A percentile compares a stretch with the other conserved stretches of the same genome.
Evolutionary conservation across 202 grass and related monocot species (phyloP).

Genomic region (Panicum virgatum): DNA sequence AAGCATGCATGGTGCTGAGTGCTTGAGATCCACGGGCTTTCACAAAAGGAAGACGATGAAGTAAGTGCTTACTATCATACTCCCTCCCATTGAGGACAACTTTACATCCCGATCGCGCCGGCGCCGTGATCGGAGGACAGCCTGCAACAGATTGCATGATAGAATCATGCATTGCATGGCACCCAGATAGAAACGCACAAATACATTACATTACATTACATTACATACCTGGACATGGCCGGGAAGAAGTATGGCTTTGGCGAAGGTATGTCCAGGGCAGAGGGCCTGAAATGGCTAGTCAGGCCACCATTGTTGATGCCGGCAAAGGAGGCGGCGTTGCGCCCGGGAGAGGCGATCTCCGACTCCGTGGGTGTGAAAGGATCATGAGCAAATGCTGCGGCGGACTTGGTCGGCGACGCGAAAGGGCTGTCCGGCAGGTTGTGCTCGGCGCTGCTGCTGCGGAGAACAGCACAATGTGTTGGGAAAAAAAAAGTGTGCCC

Average conservation of each 20-base stretch:
- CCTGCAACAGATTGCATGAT: constrained; percentile 54
- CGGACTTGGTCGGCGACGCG: constrained; percentile 65
- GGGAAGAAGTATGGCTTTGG: constrained; percentile 79
- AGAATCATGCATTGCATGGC: not conserved
- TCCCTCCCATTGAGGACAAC: constrained; percentile 42
- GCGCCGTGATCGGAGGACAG: constrained; percentile 86
- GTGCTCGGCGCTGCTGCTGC: constrained; percentile 75
- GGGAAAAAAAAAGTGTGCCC: not conserved
- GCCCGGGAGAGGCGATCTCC: constrained; percentile 9
- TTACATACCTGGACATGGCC: constrained; percentile 90
- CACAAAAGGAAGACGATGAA: constrained; percentile 26
- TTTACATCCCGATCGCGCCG: constrained; percentile 97
- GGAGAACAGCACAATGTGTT: not conserved
- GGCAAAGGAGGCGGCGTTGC: not conserved
- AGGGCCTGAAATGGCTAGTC: constrained; percentile 51
- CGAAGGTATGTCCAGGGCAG: constrained; percentile 74
- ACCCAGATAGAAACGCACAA: not conserved
- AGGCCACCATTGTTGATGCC: constrained; percentile 38
- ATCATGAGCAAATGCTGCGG: constrained; percentile 26
- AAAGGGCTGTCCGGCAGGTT: constrained; percentile 94
- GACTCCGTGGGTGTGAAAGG: constrained; percentile 44
- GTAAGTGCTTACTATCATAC: constrained; percentile 77
- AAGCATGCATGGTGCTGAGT: constrained; percentile 22
- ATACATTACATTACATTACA: not conserved
- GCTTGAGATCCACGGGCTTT: constrained; percentile 28